phyloP scores from a whole-genome alignment of 202 grass and related monocot species.

The Miscanthus sacchariflorus region DNA sequence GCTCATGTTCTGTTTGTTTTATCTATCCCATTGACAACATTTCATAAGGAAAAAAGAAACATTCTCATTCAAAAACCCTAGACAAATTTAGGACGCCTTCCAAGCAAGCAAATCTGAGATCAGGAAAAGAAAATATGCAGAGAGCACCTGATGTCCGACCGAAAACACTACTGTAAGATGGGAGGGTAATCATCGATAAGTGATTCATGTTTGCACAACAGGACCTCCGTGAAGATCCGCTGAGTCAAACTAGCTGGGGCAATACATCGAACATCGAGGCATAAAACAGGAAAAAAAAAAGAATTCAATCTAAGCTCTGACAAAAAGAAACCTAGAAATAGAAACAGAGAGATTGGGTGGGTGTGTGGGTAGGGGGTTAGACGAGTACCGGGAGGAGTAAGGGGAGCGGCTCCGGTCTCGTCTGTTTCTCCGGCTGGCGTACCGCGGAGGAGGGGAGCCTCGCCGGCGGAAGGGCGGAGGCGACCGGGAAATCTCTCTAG shows the following conservation, averaged over 20 bases:
- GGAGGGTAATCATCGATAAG: not conserved
- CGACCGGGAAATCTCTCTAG: constrained; percentile 48
- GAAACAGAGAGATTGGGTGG: not conserved
- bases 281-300: not conserved
- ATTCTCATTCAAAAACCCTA: not conserved
- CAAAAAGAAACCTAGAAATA: not conserved
- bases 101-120: not conserved
- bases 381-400: constrained; percentile 39
- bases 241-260: not conserved
- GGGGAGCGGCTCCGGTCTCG: constrained; percentile 51
- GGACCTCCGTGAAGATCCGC: not conserved
- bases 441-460: constrained; percentile 48
- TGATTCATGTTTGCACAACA: not conserved
- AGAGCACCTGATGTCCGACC: not conserved
- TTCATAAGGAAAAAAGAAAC: not conserved
- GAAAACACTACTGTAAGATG: not conserved
- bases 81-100: not conserved
- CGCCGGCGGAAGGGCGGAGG: constrained; percentile 42
- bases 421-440: constrained; percentile 33
- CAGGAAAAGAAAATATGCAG: not conserved
- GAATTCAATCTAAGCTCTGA: not conserved
- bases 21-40: constrained; percentile 1
- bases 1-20: not conserved
- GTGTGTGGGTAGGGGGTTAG: no score
- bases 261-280: not conserved